Percentiles rank a stretch among this genome's conserved stretches.
Conservation (phyloP, 192 early-diverging fungal species). For the Tieghemiomyces parasiticus region DNA sequence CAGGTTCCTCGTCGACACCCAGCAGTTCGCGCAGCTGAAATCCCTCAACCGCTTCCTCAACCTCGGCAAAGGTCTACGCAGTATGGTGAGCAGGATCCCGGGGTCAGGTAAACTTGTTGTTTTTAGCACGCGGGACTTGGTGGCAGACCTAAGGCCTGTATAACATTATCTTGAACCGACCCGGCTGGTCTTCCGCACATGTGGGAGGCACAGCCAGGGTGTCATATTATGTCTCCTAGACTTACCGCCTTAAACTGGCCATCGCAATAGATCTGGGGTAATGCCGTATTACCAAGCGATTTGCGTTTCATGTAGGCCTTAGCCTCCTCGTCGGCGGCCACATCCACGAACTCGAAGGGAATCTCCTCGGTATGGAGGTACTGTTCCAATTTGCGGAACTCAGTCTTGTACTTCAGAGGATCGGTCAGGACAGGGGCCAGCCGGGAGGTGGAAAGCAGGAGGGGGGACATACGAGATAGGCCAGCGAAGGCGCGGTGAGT, state of each 20-base stretch:
- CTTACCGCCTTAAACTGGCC: slow-evolving; percentile 28
- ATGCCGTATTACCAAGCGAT: slow-evolving; percentile 26
- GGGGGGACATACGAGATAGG: no score
- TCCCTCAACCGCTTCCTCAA: slow-evolving; percentile 27
- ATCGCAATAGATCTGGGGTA: slow-evolving; percentile 33
- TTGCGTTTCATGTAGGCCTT: slow-evolving; percentile 33
- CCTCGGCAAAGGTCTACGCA: slow-evolving; percentile 20
- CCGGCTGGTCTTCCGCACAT: not conserved
- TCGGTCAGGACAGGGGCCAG: not conserved
- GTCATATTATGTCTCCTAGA: not conserved
- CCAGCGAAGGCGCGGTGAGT: not conserved
- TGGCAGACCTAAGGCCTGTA: not conserved
- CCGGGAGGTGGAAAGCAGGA: not conserved
- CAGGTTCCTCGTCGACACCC: slow-evolving; percentile 30
- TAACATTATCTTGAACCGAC: not conserved
- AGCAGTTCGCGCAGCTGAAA: slow-evolving; percentile 31
- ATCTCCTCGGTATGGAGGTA: slow-evolving; percentile 30
- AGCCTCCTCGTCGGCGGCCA: slow-evolving; percentile 30
- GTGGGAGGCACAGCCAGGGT: not conserved
- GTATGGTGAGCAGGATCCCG: not conserved
- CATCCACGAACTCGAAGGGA: slow-evolving; percentile 34
- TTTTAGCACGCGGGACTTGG: not conserved
- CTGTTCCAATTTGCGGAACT: slow-evolving; percentile 8
- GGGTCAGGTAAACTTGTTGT: not conserved
- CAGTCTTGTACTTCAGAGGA: slow-evolving; percentile 8